These are phyloP conservation scores for Suillus brevipes DNA, from an alignment of 768 basidiomycete genomes.

Conservation along the genomic window DNA sequence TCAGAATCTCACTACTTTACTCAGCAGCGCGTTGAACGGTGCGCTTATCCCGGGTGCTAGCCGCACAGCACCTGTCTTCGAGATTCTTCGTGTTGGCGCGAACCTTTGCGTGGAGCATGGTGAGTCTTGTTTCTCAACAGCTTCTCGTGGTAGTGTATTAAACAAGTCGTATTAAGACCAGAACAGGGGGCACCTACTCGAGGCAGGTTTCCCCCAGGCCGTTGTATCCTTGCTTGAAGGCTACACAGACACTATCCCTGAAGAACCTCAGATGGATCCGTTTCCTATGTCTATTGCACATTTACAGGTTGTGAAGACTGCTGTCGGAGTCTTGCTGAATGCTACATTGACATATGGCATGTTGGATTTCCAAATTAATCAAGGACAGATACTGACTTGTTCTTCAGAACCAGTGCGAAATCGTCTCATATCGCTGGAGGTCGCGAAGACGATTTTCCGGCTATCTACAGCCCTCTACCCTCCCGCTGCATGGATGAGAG, in stretches of 20 bases:
- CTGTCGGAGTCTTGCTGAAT: slow-evolving; percentile 79
- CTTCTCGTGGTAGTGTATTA: slow-evolving; percentile 11
- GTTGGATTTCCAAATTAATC: slow-evolving; percentile 19
- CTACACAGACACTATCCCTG: slow-evolving; percentile 51
- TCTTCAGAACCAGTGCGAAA: slow-evolving; percentile 67
- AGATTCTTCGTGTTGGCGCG: slow-evolving; percentile 76
- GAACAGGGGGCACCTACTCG: slow-evolving; percentile 70
- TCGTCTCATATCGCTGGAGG: slow-evolving; percentile 67
- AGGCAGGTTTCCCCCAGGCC: slow-evolving; percentile 67
- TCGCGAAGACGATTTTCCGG: slow-evolving; percentile 66
- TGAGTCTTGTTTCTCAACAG: slow-evolving; percentile 30
- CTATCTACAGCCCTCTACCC: slow-evolving; percentile 71
- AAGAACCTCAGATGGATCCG: slow-evolving; percentile 38
- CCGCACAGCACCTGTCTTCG: slow-evolving; percentile 56
- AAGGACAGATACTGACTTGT: slow-evolving; percentile 10
- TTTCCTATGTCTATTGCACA: slow-evolving; percentile 58
- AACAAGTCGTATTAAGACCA: slow-evolving; percentile 49
- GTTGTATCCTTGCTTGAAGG: slow-evolving; percentile 68
- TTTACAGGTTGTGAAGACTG: slow-evolving; percentile 72
- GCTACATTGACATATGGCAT: slow-evolving; percentile 75
- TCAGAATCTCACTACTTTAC: slow-evolving; percentile 59
- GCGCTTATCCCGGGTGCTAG: slow-evolving; percentile 43
- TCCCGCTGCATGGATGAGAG: slow-evolving; percentile 62
- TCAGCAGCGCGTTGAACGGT: slow-evolving; percentile 55
- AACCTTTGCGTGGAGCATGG: slow-evolving; percentile 87